Base-by-base conservation (phyloP, 208 protist species). In the Crithidia thermophila region DNA sequence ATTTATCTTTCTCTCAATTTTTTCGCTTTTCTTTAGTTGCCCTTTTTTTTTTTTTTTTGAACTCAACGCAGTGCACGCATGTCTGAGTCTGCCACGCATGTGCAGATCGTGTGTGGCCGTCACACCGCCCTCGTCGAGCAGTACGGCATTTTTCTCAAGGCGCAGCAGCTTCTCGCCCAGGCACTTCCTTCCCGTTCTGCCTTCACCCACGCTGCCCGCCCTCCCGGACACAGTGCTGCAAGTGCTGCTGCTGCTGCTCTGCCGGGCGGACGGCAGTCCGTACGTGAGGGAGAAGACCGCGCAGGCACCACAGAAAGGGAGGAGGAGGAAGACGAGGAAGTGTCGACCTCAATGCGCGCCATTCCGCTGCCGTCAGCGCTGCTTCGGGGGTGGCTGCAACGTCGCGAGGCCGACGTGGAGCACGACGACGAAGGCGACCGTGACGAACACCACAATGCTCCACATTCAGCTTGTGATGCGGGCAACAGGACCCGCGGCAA, bases 141-240 rank as follows among this genome's bases (percentile, higher is more conserved):
- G 28, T 56, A 68, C 52, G 33, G 16, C 16, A 14, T 68, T 7
- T 68, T 75, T 21, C n/a, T n/a, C 20, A 75, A 46, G 40, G 69
- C 53, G 20, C 60, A 43, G 28, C 60, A 68, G 31, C 51, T 75
- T 20, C 28, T 64, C 1, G 37, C 42, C 25, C 52, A 51, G 21
- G 21, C 33, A 23, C 25, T 75, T 14, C 53, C 60, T 0, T 11
- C 27, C 1, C 49, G 11, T 0, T 21, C n/a, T 2, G 50, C 40
- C 3, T 27, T 3, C 36, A 6, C 25, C 2, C n/a, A n/a, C n/a
- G n/a, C n/a, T n/a, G n/a, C n/a, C n/a, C n/a, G n/a, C n/a, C n/a
- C n/a, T n/a, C n/a, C n/a, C n/a, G n/a, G n/a, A n/a, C n/a, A n/a
- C n/a, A n/a, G n/a, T n/a, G n/a, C n/a, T n/a, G n/a, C n/a, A n/a